These are phyloP conservation scores for Amphicarpaea edgeworthii DNA, from an alignment of 306 rosid genomes.

Conservation along the genomic window DNA sequence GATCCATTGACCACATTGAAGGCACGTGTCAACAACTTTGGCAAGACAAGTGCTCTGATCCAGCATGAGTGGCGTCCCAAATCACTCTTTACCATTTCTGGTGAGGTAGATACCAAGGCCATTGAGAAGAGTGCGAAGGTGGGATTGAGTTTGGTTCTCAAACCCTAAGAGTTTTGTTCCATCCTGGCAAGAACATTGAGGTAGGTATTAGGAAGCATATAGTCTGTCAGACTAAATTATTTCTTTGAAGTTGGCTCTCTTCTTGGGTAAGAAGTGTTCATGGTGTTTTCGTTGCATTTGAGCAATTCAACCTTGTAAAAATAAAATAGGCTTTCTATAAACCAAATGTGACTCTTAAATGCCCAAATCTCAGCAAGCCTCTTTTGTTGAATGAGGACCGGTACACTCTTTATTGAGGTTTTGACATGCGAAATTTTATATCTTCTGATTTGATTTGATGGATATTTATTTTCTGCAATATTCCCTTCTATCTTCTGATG, in stretches of 20 bases:
- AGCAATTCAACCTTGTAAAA: slow-evolving; percentile 46
- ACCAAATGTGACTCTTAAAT: slow-evolving; percentile 44
- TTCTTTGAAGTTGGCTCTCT: slow-evolving; percentile 48
- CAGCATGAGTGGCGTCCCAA: slow-evolving; percentile 99
- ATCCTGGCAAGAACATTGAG: slow-evolving; percentile 49
- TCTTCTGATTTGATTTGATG: slow-evolving; percentile 12
- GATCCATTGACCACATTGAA: slow-evolving; percentile 86
- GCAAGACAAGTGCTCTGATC: slow-evolving; percentile 85
- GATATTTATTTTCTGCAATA: slow-evolving; percentile 17
- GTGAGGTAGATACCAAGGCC: slow-evolving; percentile 91
- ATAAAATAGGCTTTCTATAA: slow-evolving; percentile 46
- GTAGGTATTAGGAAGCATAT: slow-evolving; percentile 56
- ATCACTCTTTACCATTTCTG: slow-evolving; percentile 79
- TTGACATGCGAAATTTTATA: slow-evolving; percentile 41
- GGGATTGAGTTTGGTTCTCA: slow-evolving; percentile 89
- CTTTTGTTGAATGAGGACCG: slow-evolving; percentile 40
- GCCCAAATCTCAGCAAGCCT: slow-evolving; percentile 45
- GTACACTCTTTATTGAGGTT: slow-evolving; percentile 40
- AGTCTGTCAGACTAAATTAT: slow-evolving; percentile 49
- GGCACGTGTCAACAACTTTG: slow-evolving; percentile 81
- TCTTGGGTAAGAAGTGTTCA: slow-evolving; percentile 51
- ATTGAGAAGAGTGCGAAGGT: slow-evolving; percentile 93
- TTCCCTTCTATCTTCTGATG: slow-evolving; percentile 9
- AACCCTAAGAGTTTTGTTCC: slow-evolving; percentile 67
- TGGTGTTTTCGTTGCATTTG: slow-evolving; percentile 46